Conservation (phyloP, 306 rosid genomes). For the Castanea crenata region DNA sequence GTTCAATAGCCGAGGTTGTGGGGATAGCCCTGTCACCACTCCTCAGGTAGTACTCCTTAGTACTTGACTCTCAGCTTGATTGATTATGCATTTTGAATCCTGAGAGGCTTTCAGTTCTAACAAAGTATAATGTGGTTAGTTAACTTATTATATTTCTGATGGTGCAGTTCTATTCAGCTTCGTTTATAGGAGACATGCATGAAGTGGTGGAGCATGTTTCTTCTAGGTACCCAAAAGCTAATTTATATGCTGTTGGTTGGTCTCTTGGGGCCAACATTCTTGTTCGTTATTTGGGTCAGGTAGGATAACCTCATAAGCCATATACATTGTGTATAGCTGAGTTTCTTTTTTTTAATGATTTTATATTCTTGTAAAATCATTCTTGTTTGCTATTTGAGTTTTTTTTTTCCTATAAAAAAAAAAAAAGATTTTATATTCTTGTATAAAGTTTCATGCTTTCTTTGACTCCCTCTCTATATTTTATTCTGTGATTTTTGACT, state of each 20-base stretch:
- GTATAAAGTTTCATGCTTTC: neutral
- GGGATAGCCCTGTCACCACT: constrained; percentile 80
- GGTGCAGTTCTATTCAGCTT: constrained; percentile 96
- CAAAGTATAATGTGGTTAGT: constrained; percentile 24
- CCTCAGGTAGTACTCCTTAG: constrained; percentile 56
- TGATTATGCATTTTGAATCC: neutral
- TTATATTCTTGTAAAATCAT: neutral
- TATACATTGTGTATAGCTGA: neutral
- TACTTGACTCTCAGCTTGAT: no score
- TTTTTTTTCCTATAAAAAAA: no score
- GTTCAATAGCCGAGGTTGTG: constrained; percentile 94
- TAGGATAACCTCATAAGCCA: constrained; percentile 15
- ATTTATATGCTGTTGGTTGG: constrained; percentile 89
- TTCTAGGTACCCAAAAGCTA: constrained; percentile 61
- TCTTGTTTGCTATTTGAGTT: no score
- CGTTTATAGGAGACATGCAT: constrained; percentile 76
- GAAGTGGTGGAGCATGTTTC: constrained; percentile 81
- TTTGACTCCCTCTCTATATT: neutral
- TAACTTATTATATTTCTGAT: constrained; percentile 20
- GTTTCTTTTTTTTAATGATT: neutral
- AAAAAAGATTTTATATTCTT: no score
- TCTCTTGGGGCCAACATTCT: constrained; percentile 98
- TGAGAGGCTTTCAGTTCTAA: neutral
- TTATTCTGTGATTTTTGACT: neutral
- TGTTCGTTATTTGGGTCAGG: constrained; percentile 88